These are phyloP conservation scores for Panaeolus papilionaceus DNA, from an alignment of 768 basidiomycete genomes.

Conservation along the genomic window DNA sequence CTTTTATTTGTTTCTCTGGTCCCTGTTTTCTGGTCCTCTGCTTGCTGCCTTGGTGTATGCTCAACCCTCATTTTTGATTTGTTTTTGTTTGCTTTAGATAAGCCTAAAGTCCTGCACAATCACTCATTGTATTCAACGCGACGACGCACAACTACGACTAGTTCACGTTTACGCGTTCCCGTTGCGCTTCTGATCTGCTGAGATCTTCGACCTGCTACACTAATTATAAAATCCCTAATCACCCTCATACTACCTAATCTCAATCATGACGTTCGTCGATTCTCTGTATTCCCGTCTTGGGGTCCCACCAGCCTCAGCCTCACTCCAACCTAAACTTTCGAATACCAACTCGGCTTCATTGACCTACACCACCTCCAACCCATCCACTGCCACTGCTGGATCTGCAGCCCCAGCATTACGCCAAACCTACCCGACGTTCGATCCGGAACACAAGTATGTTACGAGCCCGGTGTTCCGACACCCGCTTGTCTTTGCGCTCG, in stretches of 20 bases:
- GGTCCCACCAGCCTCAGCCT: neutral
- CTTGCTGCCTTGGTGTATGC: neutral
- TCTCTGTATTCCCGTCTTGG: neutral
- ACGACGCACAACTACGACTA: neutral
- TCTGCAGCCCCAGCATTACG: neutral
- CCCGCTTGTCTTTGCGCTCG: conserved; percentile 46
- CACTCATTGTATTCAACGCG: neutral
- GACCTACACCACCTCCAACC: neutral
- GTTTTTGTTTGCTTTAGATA: conserved; percentile 1
- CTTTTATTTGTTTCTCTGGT: neutral
- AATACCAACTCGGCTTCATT: neutral
- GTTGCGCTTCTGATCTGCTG: no score
- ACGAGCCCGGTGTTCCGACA: conserved; percentile 55
- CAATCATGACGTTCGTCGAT: neutral
- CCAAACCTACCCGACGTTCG: conserved; percentile 34
- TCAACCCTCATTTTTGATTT: neutral
- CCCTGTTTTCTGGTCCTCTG: neutral
- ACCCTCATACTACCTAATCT: neutral
- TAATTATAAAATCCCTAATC: no score
- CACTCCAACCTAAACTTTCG: neutral
- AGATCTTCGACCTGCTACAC: no score
- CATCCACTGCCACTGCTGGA: neutral
- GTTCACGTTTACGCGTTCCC: neutral
- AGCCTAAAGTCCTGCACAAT: neutral
- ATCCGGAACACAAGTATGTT: conserved; percentile 45